Percentiles rank a stretch among this genome's conserved stretches.
Evolutionary conservation across 176 grass and related monocot species (phyloP).

Genomic region (Ampelocalamus luodianensis): DNA sequence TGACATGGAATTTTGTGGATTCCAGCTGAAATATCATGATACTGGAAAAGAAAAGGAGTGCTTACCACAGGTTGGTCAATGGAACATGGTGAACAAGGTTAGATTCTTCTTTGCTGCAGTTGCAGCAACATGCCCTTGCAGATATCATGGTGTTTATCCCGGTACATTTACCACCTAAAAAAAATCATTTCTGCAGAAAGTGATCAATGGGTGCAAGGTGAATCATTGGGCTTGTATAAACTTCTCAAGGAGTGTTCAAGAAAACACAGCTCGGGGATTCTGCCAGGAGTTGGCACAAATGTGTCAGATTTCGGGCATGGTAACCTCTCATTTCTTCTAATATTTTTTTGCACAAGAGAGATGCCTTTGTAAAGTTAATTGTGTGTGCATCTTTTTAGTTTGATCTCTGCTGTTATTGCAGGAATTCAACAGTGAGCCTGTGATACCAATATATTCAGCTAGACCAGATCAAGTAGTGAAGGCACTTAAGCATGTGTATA

Average conservation of each 20-base stretch:
- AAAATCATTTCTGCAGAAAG: conserved; percentile 68
- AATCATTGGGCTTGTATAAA: conserved; percentile 99
- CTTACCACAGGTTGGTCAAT: conserved; percentile 96
- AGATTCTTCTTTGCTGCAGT: conserved; percentile 2
- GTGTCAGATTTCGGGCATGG: conserved; percentile 98
- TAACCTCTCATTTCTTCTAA: conserved; percentile 43
- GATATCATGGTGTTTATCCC: background rate
- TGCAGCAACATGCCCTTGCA: background rate
- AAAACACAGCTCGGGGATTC: conserved; percentile 90
- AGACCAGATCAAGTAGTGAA: conserved; percentile 93
- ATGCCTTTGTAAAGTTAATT: conserved; percentile 12
- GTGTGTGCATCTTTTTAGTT: background rate
- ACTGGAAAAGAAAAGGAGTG: conserved; percentile 98
- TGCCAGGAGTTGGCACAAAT: conserved; percentile 97
- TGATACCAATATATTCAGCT: conserved; percentile 92
- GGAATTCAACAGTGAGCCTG: conserved; percentile 95
- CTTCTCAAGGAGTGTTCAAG: conserved; percentile 95
- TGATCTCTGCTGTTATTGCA: conserved; percentile 41
- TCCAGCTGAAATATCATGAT: conserved; percentile 95
- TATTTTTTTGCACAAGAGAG: background rate
- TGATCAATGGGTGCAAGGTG: conserved; percentile 92
- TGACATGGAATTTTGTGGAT: conserved; percentile 9
- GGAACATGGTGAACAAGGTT: conserved; percentile 99
- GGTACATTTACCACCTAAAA: background rate
- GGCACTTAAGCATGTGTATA: conserved; percentile 90